Evolutionary conservation across 352 stramenopile genomes (phyloP).

Genomic region (Globisporangium nodosum): DNA sequence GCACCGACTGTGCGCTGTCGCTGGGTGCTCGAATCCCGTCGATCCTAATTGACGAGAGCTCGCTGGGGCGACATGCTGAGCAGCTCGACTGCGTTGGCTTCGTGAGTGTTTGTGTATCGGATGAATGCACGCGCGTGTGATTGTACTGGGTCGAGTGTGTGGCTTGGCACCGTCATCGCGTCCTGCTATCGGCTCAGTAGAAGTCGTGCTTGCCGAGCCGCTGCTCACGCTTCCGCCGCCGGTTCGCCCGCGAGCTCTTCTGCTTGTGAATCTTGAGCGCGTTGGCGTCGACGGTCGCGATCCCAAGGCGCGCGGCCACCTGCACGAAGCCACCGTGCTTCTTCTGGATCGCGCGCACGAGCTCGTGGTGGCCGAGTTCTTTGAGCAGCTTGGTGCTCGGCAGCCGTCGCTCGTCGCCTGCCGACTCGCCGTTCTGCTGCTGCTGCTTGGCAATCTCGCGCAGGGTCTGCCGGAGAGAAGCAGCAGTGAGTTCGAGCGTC

Average conservation of each 20-base stretch:
- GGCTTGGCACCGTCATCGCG: too few relatives aligned
- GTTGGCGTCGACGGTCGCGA: conserved; percentile 21
- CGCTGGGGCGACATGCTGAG: too few relatives aligned
- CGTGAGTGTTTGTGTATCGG: too few relatives aligned
- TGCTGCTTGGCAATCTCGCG: conserved; percentile 45
- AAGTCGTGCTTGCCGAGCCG: conserved; percentile 64
- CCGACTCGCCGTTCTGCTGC: conserved; percentile 12
- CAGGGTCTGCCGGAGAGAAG: conserved; percentile 32
- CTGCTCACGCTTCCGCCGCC: conserved; percentile 47
- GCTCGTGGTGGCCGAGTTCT: conserved; percentile 43
- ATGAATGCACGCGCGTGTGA: too few relatives aligned
- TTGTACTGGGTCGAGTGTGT: too few relatives aligned
- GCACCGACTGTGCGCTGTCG: too few relatives aligned
- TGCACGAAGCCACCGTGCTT: conserved; percentile 71
- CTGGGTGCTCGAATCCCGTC: too few relatives aligned
- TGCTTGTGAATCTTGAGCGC: conserved; percentile 66
- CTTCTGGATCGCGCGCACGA: conserved; percentile 76
- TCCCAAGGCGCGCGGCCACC: conserved; percentile 54
- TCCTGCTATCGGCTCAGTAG: conserved; percentile 23
- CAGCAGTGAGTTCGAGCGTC: not conserved
- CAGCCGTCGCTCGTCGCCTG: conserved; percentile 14
- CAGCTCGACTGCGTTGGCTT: too few relatives aligned
- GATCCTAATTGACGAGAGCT: too few relatives aligned
- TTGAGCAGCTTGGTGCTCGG: conserved; percentile 75
- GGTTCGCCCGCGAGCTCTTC: conserved; percentile 52